Conservation (phyloP, 23 red algal species). For the Gracilaria domingensis region DNA sequence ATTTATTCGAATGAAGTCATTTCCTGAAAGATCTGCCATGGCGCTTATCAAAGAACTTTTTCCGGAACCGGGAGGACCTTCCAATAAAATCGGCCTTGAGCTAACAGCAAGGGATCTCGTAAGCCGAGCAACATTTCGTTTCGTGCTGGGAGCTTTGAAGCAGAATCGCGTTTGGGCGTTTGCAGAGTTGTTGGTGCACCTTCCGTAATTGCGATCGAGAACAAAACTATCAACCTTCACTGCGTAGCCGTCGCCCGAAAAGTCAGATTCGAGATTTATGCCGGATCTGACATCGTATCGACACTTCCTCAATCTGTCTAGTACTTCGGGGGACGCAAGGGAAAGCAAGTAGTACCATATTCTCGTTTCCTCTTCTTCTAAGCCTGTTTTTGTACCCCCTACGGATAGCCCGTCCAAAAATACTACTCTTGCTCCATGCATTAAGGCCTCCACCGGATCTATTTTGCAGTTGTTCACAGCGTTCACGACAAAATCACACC, state of each 20-base stretch:
- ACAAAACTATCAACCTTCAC: conserved; percentile 20
- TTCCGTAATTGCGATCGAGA: conserved; percentile 10
- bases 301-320: conserved; percentile 4
- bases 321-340: conserved; percentile 17
- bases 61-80: conserved; percentile 94
- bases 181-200: background rate
- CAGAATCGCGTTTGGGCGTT: conserved; percentile 3
- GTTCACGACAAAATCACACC: conserved; percentile 78
- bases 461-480: conserved; percentile 32
- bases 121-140: conserved; percentile 67
- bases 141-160: conserved; percentile 67
- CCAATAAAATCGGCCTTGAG: conserved; percentile 80
- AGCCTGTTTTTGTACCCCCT: background rate
- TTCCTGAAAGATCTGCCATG: conserved; percentile 62
- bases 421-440: conserved; percentile 83
- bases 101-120: conserved; percentile 61
- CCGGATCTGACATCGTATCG: background rate
- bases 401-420: conserved; percentile 83
- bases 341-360: conserved; percentile 44
- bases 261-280: background rate
- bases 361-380: background rate
- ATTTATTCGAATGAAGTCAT: conserved; percentile 80
- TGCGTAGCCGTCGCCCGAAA: background rate
- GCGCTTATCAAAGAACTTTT: conserved; percentile 89
- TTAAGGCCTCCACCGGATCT: conserved; percentile 66